These are phyloP conservation scores for Stachybotrys chlorohalonatus DNA, from an alignment of 2,329 filamentous ascomycete genomes.

Conservation along the genomic window DNA sequence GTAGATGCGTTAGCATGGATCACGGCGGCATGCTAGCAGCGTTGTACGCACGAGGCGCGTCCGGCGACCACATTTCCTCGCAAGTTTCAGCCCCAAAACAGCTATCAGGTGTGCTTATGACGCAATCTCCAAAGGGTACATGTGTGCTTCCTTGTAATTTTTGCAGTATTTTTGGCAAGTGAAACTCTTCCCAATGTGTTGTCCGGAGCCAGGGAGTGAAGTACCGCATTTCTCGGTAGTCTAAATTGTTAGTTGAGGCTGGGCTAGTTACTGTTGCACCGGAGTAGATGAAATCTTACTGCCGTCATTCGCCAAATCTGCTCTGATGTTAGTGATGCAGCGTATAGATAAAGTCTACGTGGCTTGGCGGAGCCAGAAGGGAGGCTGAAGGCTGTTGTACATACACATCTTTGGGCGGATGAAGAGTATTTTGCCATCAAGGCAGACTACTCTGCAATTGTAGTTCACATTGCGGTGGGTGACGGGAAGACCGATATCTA, in stretches of 20 bases:
- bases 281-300: no score
- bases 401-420: constrained; percentile 45
- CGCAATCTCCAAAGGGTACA: constrained; percentile 28
- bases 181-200: constrained; percentile 22
- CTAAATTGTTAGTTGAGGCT: neutral
- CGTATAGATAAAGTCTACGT: no score
- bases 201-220: constrained; percentile 28
- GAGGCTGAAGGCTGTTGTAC: no score
- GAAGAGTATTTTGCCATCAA: constrained; percentile 57
- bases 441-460: constrained; percentile 26
- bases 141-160: constrained; percentile 21
- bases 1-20: constrained; percentile 7
- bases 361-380: no score
- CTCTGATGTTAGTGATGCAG: no score
- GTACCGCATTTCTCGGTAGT: constrained; percentile 25
- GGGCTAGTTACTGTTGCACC: no score
- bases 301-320: no score
- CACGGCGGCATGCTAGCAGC: constrained; percentile 16
- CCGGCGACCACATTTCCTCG: constrained; percentile 15
- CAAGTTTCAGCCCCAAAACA: constrained; percentile 25
- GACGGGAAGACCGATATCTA: constrained; percentile 28
- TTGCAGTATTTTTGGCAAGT: constrained; percentile 19
- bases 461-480: constrained; percentile 30
- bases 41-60: neutral
- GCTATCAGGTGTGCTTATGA: constrained; percentile 25